Conservation (phyloP, 371 early-diverging fungal species). For the Rhizopus arrhizus region DNA sequence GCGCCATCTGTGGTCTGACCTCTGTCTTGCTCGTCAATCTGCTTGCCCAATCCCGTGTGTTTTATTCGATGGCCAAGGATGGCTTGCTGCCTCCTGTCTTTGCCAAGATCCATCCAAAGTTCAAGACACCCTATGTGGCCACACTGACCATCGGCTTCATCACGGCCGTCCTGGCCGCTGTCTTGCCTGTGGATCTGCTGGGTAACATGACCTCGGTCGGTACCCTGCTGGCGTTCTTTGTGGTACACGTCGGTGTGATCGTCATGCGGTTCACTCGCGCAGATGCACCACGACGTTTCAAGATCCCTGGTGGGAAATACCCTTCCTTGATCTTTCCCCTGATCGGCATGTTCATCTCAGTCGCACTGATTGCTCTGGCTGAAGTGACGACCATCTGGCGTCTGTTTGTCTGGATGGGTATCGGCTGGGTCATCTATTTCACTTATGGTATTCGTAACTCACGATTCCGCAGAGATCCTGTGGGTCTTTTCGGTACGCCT, state of each 20-base stretch:
- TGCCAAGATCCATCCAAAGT: slow-evolving; percentile 64
- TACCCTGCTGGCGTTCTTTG: slow-evolving; percentile 83
- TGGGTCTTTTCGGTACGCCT: slow-evolving; percentile 35
- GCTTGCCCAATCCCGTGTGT: slow-evolving; percentile 87
- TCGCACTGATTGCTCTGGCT: slow-evolving; percentile 67
- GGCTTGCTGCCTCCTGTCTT: slow-evolving; percentile 78
- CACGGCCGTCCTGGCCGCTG: slow-evolving; percentile 70
- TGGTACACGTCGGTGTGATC: slow-evolving; percentile 78
- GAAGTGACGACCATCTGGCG: slow-evolving; percentile 62
- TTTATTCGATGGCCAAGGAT: slow-evolving; percentile 85
- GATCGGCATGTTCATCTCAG: slow-evolving; percentile 59
- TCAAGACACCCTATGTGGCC: slow-evolving; percentile 75
- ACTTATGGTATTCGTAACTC: slow-evolving; percentile 70
- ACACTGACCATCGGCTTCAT: slow-evolving; percentile 70
- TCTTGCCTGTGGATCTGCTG: slow-evolving; percentile 81
- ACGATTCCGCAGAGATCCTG: slow-evolving; percentile 43
- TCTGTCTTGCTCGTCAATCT: slow-evolving; percentile 78
- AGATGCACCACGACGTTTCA: slow-evolving; percentile 75
- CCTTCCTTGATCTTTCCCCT: slow-evolving; percentile 58
- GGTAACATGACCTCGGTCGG: slow-evolving; percentile 87
- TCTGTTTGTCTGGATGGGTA: slow-evolving; percentile 67
- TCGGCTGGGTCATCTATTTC: slow-evolving; percentile 75
- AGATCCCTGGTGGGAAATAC: slow-evolving; percentile 70
- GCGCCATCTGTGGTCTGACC: slow-evolving; percentile 77
- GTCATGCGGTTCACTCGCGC: slow-evolving; percentile 79